Base-by-base conservation (phyloP, 2,329 filamentous ascomycete genomes). In the Nothophoma quercina region DNA sequence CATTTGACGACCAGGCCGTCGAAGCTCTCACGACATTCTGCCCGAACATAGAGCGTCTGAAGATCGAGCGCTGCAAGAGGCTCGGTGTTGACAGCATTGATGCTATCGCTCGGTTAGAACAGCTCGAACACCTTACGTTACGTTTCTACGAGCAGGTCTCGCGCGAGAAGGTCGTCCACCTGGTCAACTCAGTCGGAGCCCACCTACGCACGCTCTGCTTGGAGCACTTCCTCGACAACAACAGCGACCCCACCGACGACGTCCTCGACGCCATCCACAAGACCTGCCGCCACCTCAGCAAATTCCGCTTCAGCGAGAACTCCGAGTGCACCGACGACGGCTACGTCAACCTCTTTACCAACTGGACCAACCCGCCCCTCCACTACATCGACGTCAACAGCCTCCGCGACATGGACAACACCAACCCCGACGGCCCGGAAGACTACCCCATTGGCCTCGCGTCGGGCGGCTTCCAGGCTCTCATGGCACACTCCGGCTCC, bases 251-350 rank as follows among this genome's bases (percentile, higher is more conserved):
- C 0, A 62, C 55, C 3, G 70, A 74, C 45, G 64, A 69, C 12
- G 78, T 96, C 1, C 81, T 97, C 1, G 80, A 85, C 38, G 80
- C 84, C 1, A 88, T 97, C 51, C 89, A 91, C 70, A 75, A 83
- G 5, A 80, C 86, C 30, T 96, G 92, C 73, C 80, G 75, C 6
- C 76, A 79, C 1, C 81, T 98, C 13, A 74, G 71, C 45, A 97
- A 97, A 70, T 82, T 98, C 15, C 89, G 93, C 42, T 85, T 98
- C 63, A 89, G 87, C 0, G 87, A 91, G 59, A 96, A 91, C 71
- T 83, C 88, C 63, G 74, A 79, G 9, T 88, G 89, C 75, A 92
- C 89, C 0, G 93, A 98, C 69, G 80, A 80, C 4, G 91, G 84
- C 2, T 93, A 92, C 59, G 82, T 79, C 2, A 75, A 80, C 1